Percentiles rank a stretch among this genome's conserved stretches.
Conservation (phyloP, 1,139 yeast genomes). For the Magnusiomyces tetraspermus region DNA sequence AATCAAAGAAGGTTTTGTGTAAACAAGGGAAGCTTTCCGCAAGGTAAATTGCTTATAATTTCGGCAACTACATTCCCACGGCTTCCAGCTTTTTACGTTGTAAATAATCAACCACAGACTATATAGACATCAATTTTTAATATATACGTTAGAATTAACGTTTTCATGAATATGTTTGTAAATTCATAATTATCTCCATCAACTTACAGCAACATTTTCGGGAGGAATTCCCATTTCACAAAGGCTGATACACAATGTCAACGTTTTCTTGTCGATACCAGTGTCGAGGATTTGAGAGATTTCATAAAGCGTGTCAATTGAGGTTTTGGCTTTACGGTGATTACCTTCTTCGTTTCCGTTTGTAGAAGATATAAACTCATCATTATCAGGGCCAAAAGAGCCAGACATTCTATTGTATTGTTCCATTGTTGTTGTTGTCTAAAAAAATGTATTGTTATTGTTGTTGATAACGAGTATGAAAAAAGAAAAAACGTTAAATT, state of each 20-base stretch:
- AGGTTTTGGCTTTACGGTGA: slow-evolving; percentile 5
- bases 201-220: slow-evolving; percentile 23
- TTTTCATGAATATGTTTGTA: too few species aligned
- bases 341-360: slow-evolving; percentile 1
- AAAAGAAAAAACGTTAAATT: too few species aligned
- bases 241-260: slow-evolving; percentile 23
- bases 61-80: neutral
- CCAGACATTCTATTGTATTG: neutral
- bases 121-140: too few species aligned
- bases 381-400: neutral
- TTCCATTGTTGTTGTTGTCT: neutral
- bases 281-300: slow-evolving; percentile 27
- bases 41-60: neutral
- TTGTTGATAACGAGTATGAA: neutral
- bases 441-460: neutral
- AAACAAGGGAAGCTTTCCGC: neutral
- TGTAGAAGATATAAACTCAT: neutral
- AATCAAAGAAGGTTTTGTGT: slow-evolving; percentile 1
- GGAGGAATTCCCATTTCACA: slow-evolving; percentile 26
- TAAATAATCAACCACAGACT: slow-evolving; percentile 7
- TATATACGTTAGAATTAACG: too few species aligned
- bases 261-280: slow-evolving; percentile 21
- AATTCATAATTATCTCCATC: too few species aligned
- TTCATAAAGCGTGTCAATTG: slow-evolving; percentile 22
- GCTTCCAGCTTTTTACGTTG: slow-evolving; percentile 6